Evolutionary conservation across 1,139 yeast species (phyloP).

Genomic region (Hemisphaericaspora subhashii): DNA sequence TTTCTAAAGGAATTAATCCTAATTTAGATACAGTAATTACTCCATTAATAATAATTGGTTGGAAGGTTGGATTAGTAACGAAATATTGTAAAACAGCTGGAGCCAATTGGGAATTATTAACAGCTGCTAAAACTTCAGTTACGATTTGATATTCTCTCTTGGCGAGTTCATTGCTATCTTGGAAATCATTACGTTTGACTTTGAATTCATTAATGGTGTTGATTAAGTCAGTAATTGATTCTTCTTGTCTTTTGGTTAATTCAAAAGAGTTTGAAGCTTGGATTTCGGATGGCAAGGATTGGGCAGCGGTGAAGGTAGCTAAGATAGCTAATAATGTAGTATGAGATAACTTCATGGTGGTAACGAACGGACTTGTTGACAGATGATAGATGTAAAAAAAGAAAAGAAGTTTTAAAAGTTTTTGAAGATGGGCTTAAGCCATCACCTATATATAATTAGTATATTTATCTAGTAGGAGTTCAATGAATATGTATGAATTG

Average conservation of each 20-base stretch:
- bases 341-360: constrained; percentile 27
- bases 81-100: constrained; percentile 38
- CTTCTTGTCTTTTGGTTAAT: constrained; percentile 12
- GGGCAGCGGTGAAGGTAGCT: constrained; percentile 25
- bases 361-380: too few relatives aligned
- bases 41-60: constrained; percentile 36
- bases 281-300: constrained; percentile 29
- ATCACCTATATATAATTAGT: neutral
- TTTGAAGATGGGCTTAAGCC: neutral
- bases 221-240: constrained; percentile 20
- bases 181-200: constrained; percentile 33
- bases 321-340: constrained; percentile 31
- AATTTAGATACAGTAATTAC: constrained; percentile 34
- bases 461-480: too few relatives aligned
- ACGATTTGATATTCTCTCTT: constrained; percentile 40
- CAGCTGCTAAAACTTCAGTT: constrained; percentile 41
- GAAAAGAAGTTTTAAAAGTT: too few relatives aligned
- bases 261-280: constrained; percentile 11
- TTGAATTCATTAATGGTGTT: constrained; percentile 25
- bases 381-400: neutral
- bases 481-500: neutral
- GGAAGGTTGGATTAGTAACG: constrained; percentile 33
- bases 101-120: constrained; percentile 40
- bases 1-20: constrained; percentile 32
- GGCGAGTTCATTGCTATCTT: constrained; percentile 24